Evolutionary conservation across 495 filamentous ascomycete genomes (phyloP).

Genomic region (Niebla homalea): DNA sequence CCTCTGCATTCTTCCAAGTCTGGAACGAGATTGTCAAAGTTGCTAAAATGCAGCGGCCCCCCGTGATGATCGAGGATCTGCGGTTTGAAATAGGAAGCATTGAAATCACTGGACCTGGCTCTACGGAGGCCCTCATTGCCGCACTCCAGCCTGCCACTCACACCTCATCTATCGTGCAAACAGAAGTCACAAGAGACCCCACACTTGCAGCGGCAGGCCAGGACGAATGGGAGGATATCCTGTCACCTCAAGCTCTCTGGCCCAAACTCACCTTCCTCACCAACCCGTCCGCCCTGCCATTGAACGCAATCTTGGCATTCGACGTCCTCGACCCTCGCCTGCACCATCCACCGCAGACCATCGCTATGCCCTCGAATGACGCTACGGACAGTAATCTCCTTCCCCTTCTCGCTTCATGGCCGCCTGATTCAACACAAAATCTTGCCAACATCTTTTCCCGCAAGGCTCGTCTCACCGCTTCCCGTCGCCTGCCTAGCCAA

Average conservation of each 20-base stretch:
- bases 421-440: conserved; percentile 43
- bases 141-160: conserved; percentile 45
- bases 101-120: conserved; percentile 69
- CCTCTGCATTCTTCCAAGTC: conserved; percentile 71
- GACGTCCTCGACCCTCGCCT: conserved; percentile 68
- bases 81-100: conserved; percentile 93
- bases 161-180: not conserved
- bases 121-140: conserved; percentile 66
- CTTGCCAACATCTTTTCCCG: conserved; percentile 56
- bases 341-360: conserved; percentile 44
- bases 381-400: conserved; percentile 36
- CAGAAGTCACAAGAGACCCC: not conserved
- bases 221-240: conserved; percentile 15
- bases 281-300: conserved; percentile 64
- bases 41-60: conserved; percentile 57
- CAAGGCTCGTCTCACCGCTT: conserved; percentile 43
- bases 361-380: conserved; percentile 24
- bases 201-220: not conserved
- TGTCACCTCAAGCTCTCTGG: conserved; percentile 36
- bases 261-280: conserved; percentile 51
- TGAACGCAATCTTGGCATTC: conserved; percentile 60
- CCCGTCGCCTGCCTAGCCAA: conserved; percentile 60
- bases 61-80: conserved; percentile 71
- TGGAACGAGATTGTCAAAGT: conserved; percentile 66
- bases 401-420: conserved; percentile 53